phyloP scores from a whole-genome alignment of 495 filamentous ascomycete species.

The Corynascus novoguineensis region DNA sequence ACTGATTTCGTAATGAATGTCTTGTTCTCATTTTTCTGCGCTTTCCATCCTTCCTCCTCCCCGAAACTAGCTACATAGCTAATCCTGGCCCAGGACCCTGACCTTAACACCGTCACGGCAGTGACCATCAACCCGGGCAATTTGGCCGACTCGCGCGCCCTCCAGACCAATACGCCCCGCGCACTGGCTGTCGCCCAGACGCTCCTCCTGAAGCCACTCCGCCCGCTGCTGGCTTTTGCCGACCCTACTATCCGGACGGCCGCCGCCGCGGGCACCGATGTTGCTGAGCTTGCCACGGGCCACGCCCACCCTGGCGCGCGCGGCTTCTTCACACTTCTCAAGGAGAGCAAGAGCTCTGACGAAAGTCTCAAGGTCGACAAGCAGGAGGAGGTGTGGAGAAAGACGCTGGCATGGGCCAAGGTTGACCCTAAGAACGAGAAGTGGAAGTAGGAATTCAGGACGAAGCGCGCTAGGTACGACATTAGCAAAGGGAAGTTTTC shows the following conservation, averaged over 20 bases:
- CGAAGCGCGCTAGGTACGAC: no score
- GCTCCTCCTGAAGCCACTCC: conserved; percentile 32
- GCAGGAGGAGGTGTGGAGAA: conserved; percentile 44
- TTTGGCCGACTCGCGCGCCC: conserved; percentile 41
- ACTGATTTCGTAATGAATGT: no score
- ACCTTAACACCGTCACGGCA: conserved; percentile 39
- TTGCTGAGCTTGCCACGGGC: conserved; percentile 28
- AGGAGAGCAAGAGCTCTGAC: conserved; percentile 35
- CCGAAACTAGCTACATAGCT: neutral
- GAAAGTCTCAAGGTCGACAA: conserved; percentile 38
- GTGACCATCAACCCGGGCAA: conserved; percentile 45
- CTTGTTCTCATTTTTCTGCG: no score
- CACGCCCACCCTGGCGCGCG: conserved; percentile 28
- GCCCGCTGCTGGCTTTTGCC: conserved; percentile 30
- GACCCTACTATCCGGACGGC: conserved; percentile 34
- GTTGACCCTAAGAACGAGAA: no score
- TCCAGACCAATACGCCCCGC: conserved; percentile 39
- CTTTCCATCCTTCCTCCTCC: neutral
- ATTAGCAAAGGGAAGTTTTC: no score
- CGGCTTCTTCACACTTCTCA: conserved; percentile 38
- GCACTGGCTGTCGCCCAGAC: conserved; percentile 23
- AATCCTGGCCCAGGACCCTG: conserved; percentile 21
- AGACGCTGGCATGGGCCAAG: no score
- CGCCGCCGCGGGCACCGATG: conserved; percentile 34
- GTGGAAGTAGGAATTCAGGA: no score